Evolutionary conservation across 192 early-diverging fungal species (phyloP), one percentile per base, ranked within the genome.

Genomic region (Umbelopsis isabellina): DNA sequence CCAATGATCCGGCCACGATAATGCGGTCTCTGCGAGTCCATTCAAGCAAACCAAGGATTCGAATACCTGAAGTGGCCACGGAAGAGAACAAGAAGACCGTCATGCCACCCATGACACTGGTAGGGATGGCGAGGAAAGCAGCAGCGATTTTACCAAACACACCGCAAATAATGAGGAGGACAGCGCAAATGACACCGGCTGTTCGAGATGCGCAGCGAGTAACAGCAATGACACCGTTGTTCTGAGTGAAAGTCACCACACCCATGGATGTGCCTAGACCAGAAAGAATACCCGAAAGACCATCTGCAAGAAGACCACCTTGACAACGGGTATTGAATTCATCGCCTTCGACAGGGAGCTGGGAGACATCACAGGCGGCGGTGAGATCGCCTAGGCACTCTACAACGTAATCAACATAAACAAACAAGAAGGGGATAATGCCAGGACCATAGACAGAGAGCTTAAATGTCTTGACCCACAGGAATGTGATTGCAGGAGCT

Each of bases 401-500:
- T 8, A 86, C 61, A 49, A 81, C 73, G 25, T 78, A 79, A 37
- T 81, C 66, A 12, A 72, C 27, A 45, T 72, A 75, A 12, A 82
- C 80, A 68, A 82, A 69, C 46, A 82, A 46, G 23, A 73, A 80
- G 0, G 80, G 80, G 33, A 82, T 81, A 18, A 82, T 46, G 0
- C 77, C 68, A 12, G 80, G 80, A 20, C 65, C 74, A 72, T 82
- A 79, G n/a, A 86, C 76, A 4, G 82, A 81, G 12, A 86, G 71
- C 1, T 85, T 85, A 66, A 86, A 86, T 1, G 85, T 86, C 52
- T 82, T 84, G 45, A 82, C 80, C 85, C 85, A 86, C n/a, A 86
- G 15, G 51, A 86, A 86, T 0, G 85, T 86, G 27, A 86, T 68
- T 2, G 70, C 65, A 1, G 85, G 85, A 1, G 85, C 85, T 52